Evolutionary conservation across 2,329 filamentous ascomycete species (phyloP).

Genomic region (Aquanectria penicillioides): DNA sequence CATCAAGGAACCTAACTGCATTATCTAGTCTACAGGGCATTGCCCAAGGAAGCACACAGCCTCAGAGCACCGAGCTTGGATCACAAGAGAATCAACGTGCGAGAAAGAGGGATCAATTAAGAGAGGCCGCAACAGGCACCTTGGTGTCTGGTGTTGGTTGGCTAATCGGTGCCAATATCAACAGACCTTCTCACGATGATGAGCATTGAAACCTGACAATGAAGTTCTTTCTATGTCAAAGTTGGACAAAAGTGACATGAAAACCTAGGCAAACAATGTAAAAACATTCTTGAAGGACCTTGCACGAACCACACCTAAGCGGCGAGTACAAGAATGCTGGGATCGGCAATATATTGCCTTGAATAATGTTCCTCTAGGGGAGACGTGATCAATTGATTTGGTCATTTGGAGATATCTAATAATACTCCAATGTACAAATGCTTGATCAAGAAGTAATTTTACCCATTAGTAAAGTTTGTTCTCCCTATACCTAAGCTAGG

Average conservation of each 20-base stretch:
- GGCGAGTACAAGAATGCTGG: no score
- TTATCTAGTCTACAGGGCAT: constrained; percentile 60
- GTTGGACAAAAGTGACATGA: no score
- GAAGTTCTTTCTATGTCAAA: no score
- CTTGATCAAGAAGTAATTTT: neutral
- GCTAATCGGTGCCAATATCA: constrained; percentile 67
- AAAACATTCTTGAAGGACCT: no score
- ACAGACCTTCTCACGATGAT: constrained; percentile 28
- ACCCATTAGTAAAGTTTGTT: neutral
- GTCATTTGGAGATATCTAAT: no score
- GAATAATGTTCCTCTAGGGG: no score
- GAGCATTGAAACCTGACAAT: constrained; percentile 10
- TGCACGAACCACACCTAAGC: no score
- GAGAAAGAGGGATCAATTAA: constrained; percentile 77
- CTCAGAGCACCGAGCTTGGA: constrained; percentile 38
- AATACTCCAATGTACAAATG: constrained; percentile 18
- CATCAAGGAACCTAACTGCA: constrained; percentile 66
- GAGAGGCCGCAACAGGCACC: constrained; percentile 74
- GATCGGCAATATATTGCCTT: no score
- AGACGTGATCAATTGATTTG: no score
- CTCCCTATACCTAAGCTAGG: no score
- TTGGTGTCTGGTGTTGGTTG: constrained; percentile 74
- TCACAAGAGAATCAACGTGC: constrained; percentile 51
- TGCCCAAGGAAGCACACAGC: constrained; percentile 29
- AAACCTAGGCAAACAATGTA: no score